Base-by-base conservation (phyloP, 352 stramenopile genomes). In the Pythium pectinolyticum region DNA sequence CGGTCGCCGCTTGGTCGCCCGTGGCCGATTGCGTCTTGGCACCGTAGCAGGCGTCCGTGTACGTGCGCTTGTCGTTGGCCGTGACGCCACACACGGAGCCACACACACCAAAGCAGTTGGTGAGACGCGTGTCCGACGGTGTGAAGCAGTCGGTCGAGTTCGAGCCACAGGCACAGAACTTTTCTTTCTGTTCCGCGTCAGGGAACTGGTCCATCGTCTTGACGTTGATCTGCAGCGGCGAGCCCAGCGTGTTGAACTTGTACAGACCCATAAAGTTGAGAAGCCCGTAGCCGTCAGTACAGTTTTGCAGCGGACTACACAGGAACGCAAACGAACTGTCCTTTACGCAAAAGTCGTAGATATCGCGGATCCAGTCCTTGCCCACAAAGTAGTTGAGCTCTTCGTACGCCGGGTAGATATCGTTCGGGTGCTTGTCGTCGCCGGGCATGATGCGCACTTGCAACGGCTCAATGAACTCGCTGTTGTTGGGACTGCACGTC, bases 401-500 rank as follows among this genome's bases (percentile, higher is more conserved):
- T 54, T 92, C 83, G 27, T 90, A 79, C 1, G 79, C 78, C 19
- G 85, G 80, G 43, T 87, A 90, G 27, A 89, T 66, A 9, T 84
- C 67, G n/a, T 68, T 65, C 2, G 65, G 31, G 54, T 89, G 77
- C 3, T 73, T 66, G 1, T 52, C 47, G 51, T 92, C 80, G 49
- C 79, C 77, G 19, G 74, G 51, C 60, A 89, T 73, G 17, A 94
- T 65, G 5, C 79, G 77, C 2, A 94, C 81, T 43, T 90, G 79
- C 2, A 75, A 74, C 20, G 88, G 77, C 12, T 92, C 78, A 47
- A 94, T 65, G 45, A 89, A 94, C 65, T 87, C 67, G 43, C 78
- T 87, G 64, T 94, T 91, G 67, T 66, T 94, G 11, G 85, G 85
- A 60, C 87, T 84, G 61, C 85, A 94, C 7, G 80, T 80, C 53